Evolutionary conservation across 2,329 filamentous ascomycete species (phyloP).

Genomic region (Claviceps maximensis): DNA sequence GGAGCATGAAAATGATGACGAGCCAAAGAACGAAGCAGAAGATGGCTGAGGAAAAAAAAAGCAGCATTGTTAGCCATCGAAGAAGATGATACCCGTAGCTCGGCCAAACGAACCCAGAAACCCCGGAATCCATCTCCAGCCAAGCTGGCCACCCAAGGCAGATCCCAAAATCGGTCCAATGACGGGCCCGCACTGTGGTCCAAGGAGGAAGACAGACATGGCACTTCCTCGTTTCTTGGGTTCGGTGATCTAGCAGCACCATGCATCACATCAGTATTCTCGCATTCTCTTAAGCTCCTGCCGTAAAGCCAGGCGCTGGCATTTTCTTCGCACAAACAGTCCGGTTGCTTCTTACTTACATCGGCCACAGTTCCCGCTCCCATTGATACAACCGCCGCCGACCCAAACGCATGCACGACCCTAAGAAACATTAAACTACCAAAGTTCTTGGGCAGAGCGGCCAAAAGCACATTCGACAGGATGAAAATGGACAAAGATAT

Average conservation of each 20-base stretch:
- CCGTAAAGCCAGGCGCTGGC: too few relatives aligned
- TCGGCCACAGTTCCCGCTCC: conserved; percentile 31
- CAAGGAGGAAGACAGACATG: conserved; percentile 28
- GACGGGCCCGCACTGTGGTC: conserved; percentile 30
- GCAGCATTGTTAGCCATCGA: background rate
- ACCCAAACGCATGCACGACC: conserved; percentile 28
- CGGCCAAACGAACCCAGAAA: conserved; percentile 16
- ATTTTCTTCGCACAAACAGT: background rate
- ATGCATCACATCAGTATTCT: too few relatives aligned
- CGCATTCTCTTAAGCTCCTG: too few relatives aligned
- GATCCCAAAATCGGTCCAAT: conserved; percentile 30
- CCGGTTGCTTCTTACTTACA: conserved; percentile 9
- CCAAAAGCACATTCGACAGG: conserved; percentile 24
- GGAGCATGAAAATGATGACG: conserved; percentile 22
- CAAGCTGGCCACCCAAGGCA: conserved; percentile 18
- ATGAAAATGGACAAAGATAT: conserved; percentile 26
- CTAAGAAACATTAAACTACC: conserved; percentile 25
- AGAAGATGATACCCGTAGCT: background rate
- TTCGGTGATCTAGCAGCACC: conserved; percentile 16
- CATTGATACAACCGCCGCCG: conserved; percentile 27
- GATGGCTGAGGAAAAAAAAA: conserved; percentile 16
- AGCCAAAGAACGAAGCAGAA: conserved; percentile 17
- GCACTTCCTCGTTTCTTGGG: conserved; percentile 24
- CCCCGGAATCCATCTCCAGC: conserved; percentile 32
- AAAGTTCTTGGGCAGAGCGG: conserved; percentile 23